These are phyloP conservation scores for Plantago ovata DNA, from an alignment of 257 asterid genomes.

Conservation along the genomic window DNA sequence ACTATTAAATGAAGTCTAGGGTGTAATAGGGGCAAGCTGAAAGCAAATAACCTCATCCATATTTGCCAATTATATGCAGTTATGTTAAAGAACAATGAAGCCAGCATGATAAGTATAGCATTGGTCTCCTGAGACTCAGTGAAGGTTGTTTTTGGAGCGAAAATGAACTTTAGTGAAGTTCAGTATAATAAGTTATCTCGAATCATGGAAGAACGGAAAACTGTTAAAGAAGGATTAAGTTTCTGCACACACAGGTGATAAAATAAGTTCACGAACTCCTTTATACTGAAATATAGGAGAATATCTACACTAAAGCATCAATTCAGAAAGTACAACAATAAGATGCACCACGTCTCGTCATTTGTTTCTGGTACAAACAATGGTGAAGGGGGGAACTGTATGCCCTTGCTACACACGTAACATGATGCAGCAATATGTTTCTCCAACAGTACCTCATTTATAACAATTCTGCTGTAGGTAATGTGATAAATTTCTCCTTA, in stretches of 20 bases:
- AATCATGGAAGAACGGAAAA: slow-evolving; percentile 3
- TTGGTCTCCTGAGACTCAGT: not conserved
- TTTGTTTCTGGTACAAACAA: not conserved
- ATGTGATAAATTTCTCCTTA: slow-evolving; percentile 2
- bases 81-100: not conserved
- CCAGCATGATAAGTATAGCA: not conserved
- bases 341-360: not conserved
- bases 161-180: slow-evolving; percentile 2
- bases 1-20: not conserved
- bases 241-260: not conserved
- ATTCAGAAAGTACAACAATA: not conserved
- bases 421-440: not conserved
- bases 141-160: slow-evolving; percentile 2
- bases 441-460: not conserved
- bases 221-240: not conserved
- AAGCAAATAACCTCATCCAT: not conserved
- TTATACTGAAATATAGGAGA: not conserved
- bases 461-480: not conserved
- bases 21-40: not conserved
- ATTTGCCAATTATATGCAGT: not conserved
- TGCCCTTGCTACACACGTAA: not conserved
- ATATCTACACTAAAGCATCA: not conserved
- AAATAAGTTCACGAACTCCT: not conserved
- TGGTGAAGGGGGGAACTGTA: not conserved
- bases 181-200: slow-evolving; percentile 13